Evolutionary conservation across 163 green algal genomes (phyloP).

Genomic region (Chloromonas sp.): DNA sequence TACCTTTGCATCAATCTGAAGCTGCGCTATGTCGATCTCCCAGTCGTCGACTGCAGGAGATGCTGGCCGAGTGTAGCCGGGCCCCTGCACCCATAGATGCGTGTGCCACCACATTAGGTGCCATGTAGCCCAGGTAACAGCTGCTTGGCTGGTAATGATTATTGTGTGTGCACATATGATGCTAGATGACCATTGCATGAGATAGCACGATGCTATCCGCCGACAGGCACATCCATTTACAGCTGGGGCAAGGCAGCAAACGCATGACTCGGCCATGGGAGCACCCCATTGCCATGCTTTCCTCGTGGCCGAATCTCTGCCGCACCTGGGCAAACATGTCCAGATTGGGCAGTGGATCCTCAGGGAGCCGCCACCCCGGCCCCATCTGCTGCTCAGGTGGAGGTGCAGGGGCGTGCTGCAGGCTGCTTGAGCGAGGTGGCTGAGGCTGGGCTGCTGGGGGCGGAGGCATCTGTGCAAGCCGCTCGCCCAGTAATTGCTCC

Average conservation of each 20-base stretch:
- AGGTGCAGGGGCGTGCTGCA: neutral
- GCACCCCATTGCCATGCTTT: too few relatives aligned
- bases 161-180: too few relatives aligned
- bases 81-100: too few relatives aligned
- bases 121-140: too few relatives aligned
- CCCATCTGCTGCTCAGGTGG: slow-evolving; percentile 5
- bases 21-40: slow-evolving; percentile 89
- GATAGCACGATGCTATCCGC: too few relatives aligned
- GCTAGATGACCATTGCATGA: too few relatives aligned
- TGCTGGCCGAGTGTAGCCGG: slow-evolving; percentile 10
- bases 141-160: too few relatives aligned
- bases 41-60: slow-evolving; percentile 77
- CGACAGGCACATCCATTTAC: too few relatives aligned
- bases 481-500: slow-evolving; percentile 70
- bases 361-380: neutral
- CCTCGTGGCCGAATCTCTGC: too few relatives aligned
- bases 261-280: too few relatives aligned
- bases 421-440: neutral
- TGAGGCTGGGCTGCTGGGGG: slow-evolving; percentile 22
- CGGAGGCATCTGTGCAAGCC: slow-evolving; percentile 70
- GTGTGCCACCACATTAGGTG: too few relatives aligned
- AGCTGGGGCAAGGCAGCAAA: too few relatives aligned
- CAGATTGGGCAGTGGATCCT: slow-evolving; percentile 9
- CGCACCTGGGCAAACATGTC: neutral
- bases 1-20: slow-evolving; percentile 90